Percentiles rank a stretch among this genome's conserved stretches.
These are phyloP conservation scores for Neofusicoccum laricinum DNA, from an alignment of 2,329 filamentous ascomycete genomes.

Conservation along the genomic window DNA sequence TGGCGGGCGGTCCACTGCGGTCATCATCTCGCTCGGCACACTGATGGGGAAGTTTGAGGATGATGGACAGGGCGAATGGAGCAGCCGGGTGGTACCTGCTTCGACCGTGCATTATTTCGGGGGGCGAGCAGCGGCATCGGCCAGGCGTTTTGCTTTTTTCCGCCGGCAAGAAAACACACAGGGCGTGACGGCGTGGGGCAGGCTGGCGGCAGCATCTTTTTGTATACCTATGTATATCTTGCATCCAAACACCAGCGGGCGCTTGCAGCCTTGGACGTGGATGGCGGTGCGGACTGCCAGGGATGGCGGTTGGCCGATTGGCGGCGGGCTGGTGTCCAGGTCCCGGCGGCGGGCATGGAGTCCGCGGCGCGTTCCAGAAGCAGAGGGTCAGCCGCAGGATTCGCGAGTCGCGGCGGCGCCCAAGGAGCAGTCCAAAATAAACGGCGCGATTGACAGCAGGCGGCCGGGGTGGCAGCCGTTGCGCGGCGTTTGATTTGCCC, in stretches of 20 bases:
- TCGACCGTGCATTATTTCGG: conserved; percentile 14
- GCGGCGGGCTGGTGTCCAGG: background rate
- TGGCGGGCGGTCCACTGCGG: background rate
- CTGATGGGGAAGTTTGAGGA: conserved; percentile 13
- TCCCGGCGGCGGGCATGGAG: background rate
- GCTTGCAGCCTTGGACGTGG: background rate
- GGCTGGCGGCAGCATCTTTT: background rate
- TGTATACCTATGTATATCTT: background rate
- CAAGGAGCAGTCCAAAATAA: conserved; percentile 9
- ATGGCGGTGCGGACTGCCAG: background rate
- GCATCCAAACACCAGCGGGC: background rate
- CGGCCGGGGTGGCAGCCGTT: conserved; percentile 8
- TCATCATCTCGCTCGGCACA: background rate
- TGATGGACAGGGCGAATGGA: conserved; percentile 9
- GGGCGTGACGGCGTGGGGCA: background rate
- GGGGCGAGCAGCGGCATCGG: conserved; percentile 12
- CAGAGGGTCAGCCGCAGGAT: conserved; percentile 1
- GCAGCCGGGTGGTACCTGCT: conserved; percentile 11
- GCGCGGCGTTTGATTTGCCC: conserved; percentile 10
- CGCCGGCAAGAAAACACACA: background rate
- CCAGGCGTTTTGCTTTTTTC: background rate
- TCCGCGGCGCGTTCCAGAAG: conserved; percentile 14
- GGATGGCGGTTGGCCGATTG: background rate
- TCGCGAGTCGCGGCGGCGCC: background rate
- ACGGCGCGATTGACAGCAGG: background rate